These are phyloP conservation scores for Nakaseomyces kungkrabaensis DNA, from an alignment of 1,139 yeast species.

Conservation along the genomic window DNA sequence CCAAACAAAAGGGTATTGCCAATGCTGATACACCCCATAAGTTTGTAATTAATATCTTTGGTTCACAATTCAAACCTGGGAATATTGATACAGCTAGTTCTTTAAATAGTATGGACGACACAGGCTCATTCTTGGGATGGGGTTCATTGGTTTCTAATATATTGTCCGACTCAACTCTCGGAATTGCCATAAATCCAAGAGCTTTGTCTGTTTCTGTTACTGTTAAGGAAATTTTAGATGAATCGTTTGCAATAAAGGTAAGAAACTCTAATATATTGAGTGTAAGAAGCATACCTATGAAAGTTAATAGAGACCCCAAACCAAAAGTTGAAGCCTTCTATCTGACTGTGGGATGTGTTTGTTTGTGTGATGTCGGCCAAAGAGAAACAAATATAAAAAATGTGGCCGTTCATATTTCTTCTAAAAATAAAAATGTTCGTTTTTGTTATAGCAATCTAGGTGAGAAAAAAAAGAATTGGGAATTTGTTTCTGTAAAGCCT, in stretches of 20 bases:
- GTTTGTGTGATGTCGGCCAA: slow-evolving; percentile 17
- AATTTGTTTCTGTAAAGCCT: slow-evolving; percentile 66
- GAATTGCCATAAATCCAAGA: slow-evolving; percentile 75
- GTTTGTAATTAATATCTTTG: slow-evolving; percentile 61
- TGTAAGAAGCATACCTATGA: slow-evolving; percentile 46
- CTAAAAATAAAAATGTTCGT: slow-evolving; percentile 36
- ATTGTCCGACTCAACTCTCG: slow-evolving; percentile 64
- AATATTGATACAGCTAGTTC: neutral
- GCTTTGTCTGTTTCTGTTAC: slow-evolving; percentile 65
- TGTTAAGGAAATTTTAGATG: slow-evolving; percentile 63
- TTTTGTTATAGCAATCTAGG: slow-evolving; percentile 67
- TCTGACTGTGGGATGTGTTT: slow-evolving; percentile 45
- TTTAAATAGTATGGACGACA: neutral
- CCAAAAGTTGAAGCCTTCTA: slow-evolving; percentile 52
- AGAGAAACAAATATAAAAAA: slow-evolving; percentile 25
- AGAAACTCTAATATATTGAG: slow-evolving; percentile 35
- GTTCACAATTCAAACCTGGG: slow-evolving; percentile 43
- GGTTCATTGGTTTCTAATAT: slow-evolving; percentile 78
- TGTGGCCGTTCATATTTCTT: slow-evolving; percentile 40
- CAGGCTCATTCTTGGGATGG: slow-evolving; percentile 56
- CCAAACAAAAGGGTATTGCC: slow-evolving; percentile 52
- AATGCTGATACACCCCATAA: slow-evolving; percentile 54
- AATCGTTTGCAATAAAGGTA: slow-evolving; percentile 30
- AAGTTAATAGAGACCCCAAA: slow-evolving; percentile 54
- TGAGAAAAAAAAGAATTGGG: slow-evolving; percentile 47